These are phyloP conservation scores for Cucurbita moschata DNA, from an alignment of 306 rosid species.

Conservation along the genomic window DNA sequence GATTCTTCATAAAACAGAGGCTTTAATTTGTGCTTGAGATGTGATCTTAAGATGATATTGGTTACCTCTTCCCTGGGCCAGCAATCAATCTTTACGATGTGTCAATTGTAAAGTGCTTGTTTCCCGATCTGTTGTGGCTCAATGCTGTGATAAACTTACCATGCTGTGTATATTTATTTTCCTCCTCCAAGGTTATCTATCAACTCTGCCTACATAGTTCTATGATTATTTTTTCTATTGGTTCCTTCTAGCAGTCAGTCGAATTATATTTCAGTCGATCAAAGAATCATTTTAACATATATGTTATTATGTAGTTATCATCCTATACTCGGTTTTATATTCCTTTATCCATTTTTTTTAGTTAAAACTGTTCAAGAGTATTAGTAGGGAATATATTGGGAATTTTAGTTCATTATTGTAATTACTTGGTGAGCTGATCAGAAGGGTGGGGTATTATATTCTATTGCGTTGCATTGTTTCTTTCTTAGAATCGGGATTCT, in stretches of 20 bases:
- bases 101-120: background rate
- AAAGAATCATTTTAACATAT: background rate
- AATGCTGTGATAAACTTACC: background rate
- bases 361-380: background rate
- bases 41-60: background rate
- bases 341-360: background rate
- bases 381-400: background rate
- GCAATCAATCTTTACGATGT: background rate
- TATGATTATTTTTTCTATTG: slow-evolving; percentile 1
- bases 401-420: background rate
- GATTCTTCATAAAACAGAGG: background rate
- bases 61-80: background rate
- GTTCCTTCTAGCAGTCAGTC: background rate
- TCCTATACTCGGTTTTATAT: background rate
- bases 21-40: background rate
- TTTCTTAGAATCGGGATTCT: background rate
- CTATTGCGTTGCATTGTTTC: background rate
- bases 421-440: background rate
- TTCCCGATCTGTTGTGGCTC: background rate
- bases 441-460: background rate
- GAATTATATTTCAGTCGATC: background rate
- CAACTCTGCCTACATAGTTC: background rate
- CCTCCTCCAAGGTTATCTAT: background rate
- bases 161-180: background rate
- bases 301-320: background rate